Evolutionary conservation across 1,139 yeast species (phyloP), one percentile per base, ranked within the genome.

Genomic region (Chernovozyma aurita): DNA sequence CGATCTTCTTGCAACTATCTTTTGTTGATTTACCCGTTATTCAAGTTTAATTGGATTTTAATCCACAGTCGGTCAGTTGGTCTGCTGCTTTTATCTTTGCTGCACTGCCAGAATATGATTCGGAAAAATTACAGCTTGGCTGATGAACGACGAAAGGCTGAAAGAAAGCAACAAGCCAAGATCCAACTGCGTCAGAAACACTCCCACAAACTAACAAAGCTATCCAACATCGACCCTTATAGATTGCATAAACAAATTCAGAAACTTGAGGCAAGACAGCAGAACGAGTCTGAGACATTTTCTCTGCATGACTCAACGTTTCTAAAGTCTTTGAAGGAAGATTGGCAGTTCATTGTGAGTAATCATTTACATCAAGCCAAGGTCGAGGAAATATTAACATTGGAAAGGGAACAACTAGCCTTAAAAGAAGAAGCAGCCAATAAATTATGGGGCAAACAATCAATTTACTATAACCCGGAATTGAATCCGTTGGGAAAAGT

Each of bases 401-500:
- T 44, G 14, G 36, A 33, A 21, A 35, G 41, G 14, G 44, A 48
- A 30, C 44, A 45, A 20, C 39, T 39, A 14, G 40, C 45, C 22
- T 40, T 44, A 21, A 47, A 47, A 24, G 42, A 43, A 18, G 49
- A 49, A 25, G 56, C 50, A n/a, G 43, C 42, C 14, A 48, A 46
- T 3, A 63, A 58, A 38, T 55, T 65, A 17, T 63, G 65, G 62
- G 75, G 73, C 1, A 49, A 42, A 37, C 47, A 62, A 30, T 67
- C 73, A 3, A 53, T 68, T 1, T 70, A 61, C 42, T 70, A 67
- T 46, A 70, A 70, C 42, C 72, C 74, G 3, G 76, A 70, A 42
- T 48, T 70, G 29, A 70, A 70, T 37, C 75, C 76, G 3, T 48
- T 68, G 15, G 76, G 76, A 0, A 66, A 65, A 38, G 67, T 66